Conservation (phyloP, 2,329 filamentous ascomycete genomes). For the Monilinia aucupariae region DNA sequence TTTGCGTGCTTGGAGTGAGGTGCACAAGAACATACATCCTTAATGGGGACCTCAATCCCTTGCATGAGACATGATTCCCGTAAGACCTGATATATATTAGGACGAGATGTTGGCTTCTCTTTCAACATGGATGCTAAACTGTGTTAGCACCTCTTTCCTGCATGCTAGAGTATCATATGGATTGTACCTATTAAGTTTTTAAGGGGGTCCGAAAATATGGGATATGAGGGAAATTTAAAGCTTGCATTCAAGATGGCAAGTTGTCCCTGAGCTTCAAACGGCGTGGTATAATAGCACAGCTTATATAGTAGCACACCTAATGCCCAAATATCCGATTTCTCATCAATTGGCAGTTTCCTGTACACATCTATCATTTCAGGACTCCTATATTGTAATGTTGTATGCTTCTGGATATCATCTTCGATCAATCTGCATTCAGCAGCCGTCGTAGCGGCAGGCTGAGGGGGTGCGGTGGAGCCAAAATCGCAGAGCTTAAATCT, state of each 20-base stretch:
- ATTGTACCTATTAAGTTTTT: slow-evolving; percentile 81
- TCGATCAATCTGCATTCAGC: slow-evolving; percentile 88
- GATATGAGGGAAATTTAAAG: slow-evolving; percentile 85
- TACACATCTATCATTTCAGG: slow-evolving; percentile 99
- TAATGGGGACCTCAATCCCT: slow-evolving; percentile 76
- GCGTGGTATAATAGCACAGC: slow-evolving; percentile 97
- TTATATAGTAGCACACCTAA: slow-evolving; percentile 94
- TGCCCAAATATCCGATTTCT: slow-evolving; percentile 97
- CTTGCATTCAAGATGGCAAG: slow-evolving; percentile 95
- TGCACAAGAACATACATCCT: slow-evolving; percentile 62
- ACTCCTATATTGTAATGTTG: slow-evolving; percentile 93
- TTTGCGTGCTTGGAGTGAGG: slow-evolving; percentile 3
- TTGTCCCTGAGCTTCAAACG: slow-evolving; percentile 95
- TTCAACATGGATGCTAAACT: slow-evolving; percentile 75
- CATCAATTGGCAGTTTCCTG: slow-evolving; percentile 90
- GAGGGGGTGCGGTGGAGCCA: slow-evolving; percentile 80
- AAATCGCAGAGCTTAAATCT: slow-evolving; percentile 98
- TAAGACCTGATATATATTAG: slow-evolving; percentile 92
- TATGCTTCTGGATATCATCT: slow-evolving; percentile 95
- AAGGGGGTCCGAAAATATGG: slow-evolving; percentile 80
- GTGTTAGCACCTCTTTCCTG: slow-evolving; percentile 19
- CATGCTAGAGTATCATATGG: not conserved
- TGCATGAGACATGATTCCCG: slow-evolving; percentile 85
- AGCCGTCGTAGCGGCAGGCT: slow-evolving; percentile 77
- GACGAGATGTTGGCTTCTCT: slow-evolving; percentile 68